Percentiles rank a stretch among this genome's conserved stretches.
phyloP scores from a whole-genome alignment of 176 grass and related monocot genomes.

The Thinopyrum elongatum region DNA sequence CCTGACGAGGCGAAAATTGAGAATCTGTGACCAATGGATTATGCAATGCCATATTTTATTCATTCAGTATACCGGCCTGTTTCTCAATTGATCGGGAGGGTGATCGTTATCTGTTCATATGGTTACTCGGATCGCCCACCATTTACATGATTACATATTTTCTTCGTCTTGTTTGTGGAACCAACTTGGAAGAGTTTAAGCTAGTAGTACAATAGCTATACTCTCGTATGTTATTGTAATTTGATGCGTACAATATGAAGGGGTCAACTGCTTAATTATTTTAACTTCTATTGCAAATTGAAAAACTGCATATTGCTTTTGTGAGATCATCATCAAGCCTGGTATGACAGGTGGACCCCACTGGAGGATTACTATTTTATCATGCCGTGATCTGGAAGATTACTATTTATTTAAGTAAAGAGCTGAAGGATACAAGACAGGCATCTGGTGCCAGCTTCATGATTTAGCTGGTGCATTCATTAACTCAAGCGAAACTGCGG shows the following conservation, averaged over 20 bases:
- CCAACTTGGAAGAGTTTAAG: slow-evolving; percentile 8
- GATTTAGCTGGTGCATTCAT: background rate
- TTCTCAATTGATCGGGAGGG: slow-evolving; percentile 29
- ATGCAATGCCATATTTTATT: slow-evolving; percentile 25
- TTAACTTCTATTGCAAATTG: background rate
- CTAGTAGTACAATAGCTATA: slow-evolving; percentile 17
- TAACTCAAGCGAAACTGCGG: too few relatives aligned
- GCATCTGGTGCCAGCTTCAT: background rate
- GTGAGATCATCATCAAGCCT: background rate
- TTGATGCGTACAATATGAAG: slow-evolving; percentile 18
- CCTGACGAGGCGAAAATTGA: slow-evolving; percentile 18
- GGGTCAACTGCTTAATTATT: background rate
- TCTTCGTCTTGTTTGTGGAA: slow-evolving; percentile 13
- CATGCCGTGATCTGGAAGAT: background rate
- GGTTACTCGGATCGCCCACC: slow-evolving; percentile 35
- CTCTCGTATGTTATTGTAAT: slow-evolving; percentile 32
- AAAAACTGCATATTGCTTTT: background rate
- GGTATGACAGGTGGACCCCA: too few relatives aligned
- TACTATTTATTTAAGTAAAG: background rate
- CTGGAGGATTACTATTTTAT: background rate
- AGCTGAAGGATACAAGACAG: background rate
- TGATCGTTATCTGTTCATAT: slow-evolving; percentile 41
- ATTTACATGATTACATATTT: slow-evolving; percentile 19
- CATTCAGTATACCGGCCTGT: slow-evolving; percentile 10
- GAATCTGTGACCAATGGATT: slow-evolving; percentile 30